Percentiles rank a stretch among this genome's conserved stretches.
Evolutionary conservation across 495 filamentous ascomycete genomes (phyloP).

Genomic region (Acidiella bohemica): DNA sequence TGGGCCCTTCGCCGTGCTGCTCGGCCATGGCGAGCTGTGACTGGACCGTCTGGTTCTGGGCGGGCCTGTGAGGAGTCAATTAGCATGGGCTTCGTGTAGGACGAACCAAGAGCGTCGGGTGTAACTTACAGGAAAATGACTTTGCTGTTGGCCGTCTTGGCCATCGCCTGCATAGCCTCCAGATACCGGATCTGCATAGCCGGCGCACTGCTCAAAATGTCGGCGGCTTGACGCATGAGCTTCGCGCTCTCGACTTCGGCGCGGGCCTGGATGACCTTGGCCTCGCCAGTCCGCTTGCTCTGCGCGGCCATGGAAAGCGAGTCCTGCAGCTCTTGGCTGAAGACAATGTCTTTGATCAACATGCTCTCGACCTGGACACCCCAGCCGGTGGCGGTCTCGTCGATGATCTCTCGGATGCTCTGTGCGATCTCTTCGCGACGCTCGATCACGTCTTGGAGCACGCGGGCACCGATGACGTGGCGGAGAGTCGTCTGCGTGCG

Average conservation of each 20-base stretch:
- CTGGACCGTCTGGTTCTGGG: conserved; percentile 34
- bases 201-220: conserved; percentile 82
- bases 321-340: conserved; percentile 89
- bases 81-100: too few relatives aligned
- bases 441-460: conserved; percentile 97
- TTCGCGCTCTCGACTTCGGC: conserved; percentile 96
- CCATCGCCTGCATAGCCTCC: conserved; percentile 99
- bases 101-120: not conserved
- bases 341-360: conserved; percentile 99
- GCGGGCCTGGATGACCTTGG: conserved; percentile 92
- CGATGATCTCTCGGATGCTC: conserved; percentile 93
- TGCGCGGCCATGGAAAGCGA: conserved; percentile 99
- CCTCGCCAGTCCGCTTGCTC: conserved; percentile 94
- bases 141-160: conserved; percentile 87
- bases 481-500: conserved; percentile 96
- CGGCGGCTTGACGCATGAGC: conserved; percentile 93
- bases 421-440: conserved; percentile 93
- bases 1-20: conserved; percentile 47
- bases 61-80: too few relatives aligned
- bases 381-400: conserved; percentile 88
- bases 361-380: conserved; percentile 94
- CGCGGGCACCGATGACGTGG: conserved; percentile 90
- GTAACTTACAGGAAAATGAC: conserved; percentile 78
- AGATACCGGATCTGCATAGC: conserved; percentile 99
- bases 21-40: conserved; percentile 8